Evolutionary conservation across 2,329 filamentous ascomycete species (phyloP), one percentile per base, ranked within the genome.

Genomic region (Sarocladium strictum): DNA sequence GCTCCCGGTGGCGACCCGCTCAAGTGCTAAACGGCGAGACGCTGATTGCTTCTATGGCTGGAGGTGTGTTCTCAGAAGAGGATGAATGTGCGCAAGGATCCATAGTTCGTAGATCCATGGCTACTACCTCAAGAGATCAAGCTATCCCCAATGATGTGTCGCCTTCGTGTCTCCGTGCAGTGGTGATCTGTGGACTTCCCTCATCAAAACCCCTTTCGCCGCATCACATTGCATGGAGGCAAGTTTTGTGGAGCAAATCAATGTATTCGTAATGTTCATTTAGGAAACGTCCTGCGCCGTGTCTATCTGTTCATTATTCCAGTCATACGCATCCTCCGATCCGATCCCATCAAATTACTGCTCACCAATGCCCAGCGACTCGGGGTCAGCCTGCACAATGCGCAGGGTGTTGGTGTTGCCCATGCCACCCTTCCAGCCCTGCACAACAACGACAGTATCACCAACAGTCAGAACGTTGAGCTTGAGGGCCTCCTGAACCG

Each of bases 381-480:
- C 74, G 19, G 77, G 74, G 65, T 84, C 78, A 47, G 81, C 81
- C 72, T 79, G 81, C 69, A 84, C 80, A 57, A 84, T 81, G 57
- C 81, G 81, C 63, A 84, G 72, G 41, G 90, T 94, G 80, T 94
- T 95, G 69, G 90, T 95, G 79, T 94, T 89, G 65, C 90, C 89
- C 85, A 92, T 90, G 63, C 90, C 90, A 65, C 90, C 90, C 77
- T 90, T 87, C 89, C 89, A 95, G 75, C 89, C 89, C 75, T 95
- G 90, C 37, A 95, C 89, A 62, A 91, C 90, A 58, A 94, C 83
- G 55, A 94, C 84, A 29, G 84, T 82, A 67, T 91, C 89, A 61
- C 85, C 87, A 67, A 83, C 76, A 67, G 76, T 79, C 59, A 95
- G 76, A 50, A 92, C 82, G 63, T 85, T 84, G 59, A 99, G 87